Percentiles rank a stretch among this genome's conserved stretches.
Conservation (phyloP, 495 filamentous ascomycete genomes). For the Astrothelium macrocarpum region DNA sequence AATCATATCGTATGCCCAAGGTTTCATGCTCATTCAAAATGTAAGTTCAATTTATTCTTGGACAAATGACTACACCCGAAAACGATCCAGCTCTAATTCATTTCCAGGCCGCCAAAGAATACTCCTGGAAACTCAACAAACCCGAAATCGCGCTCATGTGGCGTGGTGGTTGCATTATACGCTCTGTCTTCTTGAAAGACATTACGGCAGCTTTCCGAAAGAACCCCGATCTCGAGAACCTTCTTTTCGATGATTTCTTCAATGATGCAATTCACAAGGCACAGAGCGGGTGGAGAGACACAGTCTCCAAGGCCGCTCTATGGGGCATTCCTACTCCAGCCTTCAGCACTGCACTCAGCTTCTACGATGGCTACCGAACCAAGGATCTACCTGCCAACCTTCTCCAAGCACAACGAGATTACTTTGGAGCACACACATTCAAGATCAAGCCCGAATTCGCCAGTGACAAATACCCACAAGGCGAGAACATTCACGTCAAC, state of each 20-base stretch:
- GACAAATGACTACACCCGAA: no score
- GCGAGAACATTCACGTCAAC: slow-evolving; percentile 95
- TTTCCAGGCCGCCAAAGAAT: slow-evolving; percentile 85
- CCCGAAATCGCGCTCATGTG: slow-evolving; percentile 99
- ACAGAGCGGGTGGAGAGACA: slow-evolving; percentile 90
- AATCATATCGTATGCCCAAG: slow-evolving; percentile 99
- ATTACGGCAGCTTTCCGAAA: slow-evolving; percentile 95
- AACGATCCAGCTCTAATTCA: no score
- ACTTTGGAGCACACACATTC: slow-evolving; percentile 99
- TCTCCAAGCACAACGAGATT: slow-evolving; percentile 96
- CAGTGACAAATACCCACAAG: slow-evolving; percentile 71
- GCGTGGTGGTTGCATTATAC: slow-evolving; percentile 99
- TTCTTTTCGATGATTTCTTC: slow-evolving; percentile 98
- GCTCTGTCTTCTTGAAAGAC: slow-evolving; percentile 98
- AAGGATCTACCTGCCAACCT: slow-evolving; percentile 94
- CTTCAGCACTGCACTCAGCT: slow-evolving; percentile 90
- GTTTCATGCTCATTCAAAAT: slow-evolving; percentile 99
- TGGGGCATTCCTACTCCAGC: slow-evolving; percentile 92
- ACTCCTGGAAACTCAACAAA: slow-evolving; percentile 98
- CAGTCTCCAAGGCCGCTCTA: slow-evolving; percentile 80
- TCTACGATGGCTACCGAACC: slow-evolving; percentile 97
- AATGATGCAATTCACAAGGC: slow-evolving; percentile 96
- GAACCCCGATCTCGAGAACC: slow-evolving; percentile 92
- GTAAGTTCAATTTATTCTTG: slow-evolving; percentile 41
- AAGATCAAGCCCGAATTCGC: slow-evolving; percentile 86